Percentiles rank a stretch among this genome's conserved stretches.
Conservation (phyloP, 495 filamentous ascomycete species). For the Letharia lupina region DNA sequence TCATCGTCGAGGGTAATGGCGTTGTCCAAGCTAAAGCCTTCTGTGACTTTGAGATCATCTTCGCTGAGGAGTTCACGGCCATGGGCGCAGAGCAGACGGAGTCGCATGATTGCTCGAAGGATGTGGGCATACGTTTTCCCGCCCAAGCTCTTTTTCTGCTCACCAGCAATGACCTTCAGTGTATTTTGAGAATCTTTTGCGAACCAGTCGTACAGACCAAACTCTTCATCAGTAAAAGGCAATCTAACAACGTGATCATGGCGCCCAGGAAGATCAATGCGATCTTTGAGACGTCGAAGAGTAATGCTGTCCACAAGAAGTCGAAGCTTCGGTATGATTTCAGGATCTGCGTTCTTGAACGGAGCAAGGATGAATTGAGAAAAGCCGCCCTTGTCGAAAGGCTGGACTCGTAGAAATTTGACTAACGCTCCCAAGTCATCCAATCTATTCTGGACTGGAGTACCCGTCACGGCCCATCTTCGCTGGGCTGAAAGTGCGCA, state of each 20-base stretch:
- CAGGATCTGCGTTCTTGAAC: constrained; percentile 68
- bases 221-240: constrained; percentile 49
- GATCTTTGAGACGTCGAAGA: constrained; percentile 84
- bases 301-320: constrained; percentile 91
- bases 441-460: constrained; percentile 82
- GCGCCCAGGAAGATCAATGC: constrained; percentile 70
- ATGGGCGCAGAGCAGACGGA: constrained; percentile 85
- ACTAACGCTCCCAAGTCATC: constrained; percentile 87
- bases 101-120: constrained; percentile 77
- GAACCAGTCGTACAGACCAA: constrained; percentile 52
- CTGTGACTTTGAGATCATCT: constrained; percentile 66
- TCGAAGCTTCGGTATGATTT: constrained; percentile 74
- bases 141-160: constrained; percentile 54
- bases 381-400: constrained; percentile 72
- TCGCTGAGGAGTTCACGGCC: constrained; percentile 79
- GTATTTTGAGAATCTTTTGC: constrained; percentile 53
- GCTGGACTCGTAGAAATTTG: constrained; percentile 76
- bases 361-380: constrained; percentile 67
- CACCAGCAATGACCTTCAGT: constrained; percentile 46
- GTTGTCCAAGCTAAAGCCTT: constrained; percentile 68
- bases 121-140: constrained; percentile 84
- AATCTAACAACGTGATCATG: constrained; percentile 59
- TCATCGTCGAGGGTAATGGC: constrained; percentile 83
- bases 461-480: constrained; percentile 89
- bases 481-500: constrained; percentile 71